These are phyloP conservation scores for Xylaria sp. DNA, from an alignment of 2,329 filamentous ascomycete species.

Conservation along the genomic window DNA sequence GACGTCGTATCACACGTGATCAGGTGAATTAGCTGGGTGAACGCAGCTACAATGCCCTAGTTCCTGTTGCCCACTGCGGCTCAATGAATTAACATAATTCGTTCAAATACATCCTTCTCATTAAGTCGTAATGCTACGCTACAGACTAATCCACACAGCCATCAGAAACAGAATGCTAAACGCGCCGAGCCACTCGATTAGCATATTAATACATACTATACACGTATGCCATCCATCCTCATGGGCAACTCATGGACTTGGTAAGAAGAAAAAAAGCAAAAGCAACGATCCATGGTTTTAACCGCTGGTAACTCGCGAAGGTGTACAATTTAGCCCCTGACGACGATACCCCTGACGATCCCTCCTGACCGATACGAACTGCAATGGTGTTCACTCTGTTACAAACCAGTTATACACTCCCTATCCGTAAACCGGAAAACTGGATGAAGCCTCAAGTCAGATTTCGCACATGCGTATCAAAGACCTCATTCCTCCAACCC, in stretches of 20 bases:
- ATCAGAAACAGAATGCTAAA: neutral
- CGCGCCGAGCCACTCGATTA: neutral
- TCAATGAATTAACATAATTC: neutral
- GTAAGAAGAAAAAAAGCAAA: neutral
- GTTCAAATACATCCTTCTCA: neutral
- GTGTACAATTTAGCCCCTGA: neutral
- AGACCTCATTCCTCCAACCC: slow-evolving; percentile 73
- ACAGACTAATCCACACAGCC: neutral
- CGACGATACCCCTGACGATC: neutral
- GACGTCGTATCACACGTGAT: no score
- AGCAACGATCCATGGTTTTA: neutral
- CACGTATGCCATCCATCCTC: neutral
- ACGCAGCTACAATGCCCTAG: no score
- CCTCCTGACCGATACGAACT: neutral
- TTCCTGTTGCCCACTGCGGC: no score
- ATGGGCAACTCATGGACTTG: no score
- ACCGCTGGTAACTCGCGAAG: neutral
- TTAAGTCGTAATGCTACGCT: slow-evolving; percentile 8
- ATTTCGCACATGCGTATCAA: slow-evolving; percentile 59
- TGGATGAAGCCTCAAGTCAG: slow-evolving; percentile 21
- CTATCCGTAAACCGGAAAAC: neutral
- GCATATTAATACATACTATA: neutral
- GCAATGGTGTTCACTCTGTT: no score
- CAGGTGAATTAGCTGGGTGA: no score
- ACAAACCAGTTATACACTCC: neutral